Conservation (phyloP, 2,329 filamentous ascomycete species). For the Lachnellula arida region DNA sequence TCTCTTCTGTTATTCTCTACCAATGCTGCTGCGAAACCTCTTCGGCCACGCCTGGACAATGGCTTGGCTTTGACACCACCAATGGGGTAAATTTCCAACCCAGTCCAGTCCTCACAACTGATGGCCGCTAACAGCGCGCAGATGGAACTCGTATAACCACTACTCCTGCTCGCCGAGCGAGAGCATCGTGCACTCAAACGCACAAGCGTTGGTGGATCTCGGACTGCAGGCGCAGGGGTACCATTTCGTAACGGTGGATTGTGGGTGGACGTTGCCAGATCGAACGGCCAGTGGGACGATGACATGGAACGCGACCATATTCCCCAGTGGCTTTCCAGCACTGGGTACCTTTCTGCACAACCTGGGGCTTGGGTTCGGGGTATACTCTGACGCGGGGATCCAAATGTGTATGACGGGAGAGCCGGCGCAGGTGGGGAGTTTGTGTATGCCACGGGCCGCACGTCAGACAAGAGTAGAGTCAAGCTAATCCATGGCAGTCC, state of each 20-base stretch:
- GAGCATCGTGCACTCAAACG: constrained; percentile 41
- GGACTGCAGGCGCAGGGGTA: constrained; percentile 43
- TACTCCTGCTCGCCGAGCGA: constrained; percentile 44
- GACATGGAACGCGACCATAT: constrained; percentile 38
- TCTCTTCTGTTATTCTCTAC: background rate
- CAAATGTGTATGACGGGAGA: constrained; percentile 29
- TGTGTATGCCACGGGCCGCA: constrained; percentile 24
- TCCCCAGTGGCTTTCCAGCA: constrained; percentile 39
- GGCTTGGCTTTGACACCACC: constrained; percentile 24
- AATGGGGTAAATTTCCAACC: constrained; percentile 16
- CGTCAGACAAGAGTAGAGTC: background rate
- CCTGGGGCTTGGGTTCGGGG: constrained; percentile 38
- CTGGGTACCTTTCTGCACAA: constrained; percentile 39
- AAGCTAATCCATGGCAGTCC: constrained; percentile 8
- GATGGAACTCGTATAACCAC: constrained; percentile 48
- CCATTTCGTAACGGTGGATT: constrained; percentile 46
- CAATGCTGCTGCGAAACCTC: background rate
- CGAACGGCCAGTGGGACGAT: constrained; percentile 34
- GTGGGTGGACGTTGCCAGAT: constrained; percentile 42
- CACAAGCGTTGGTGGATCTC: constrained; percentile 42
- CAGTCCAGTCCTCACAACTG: background rate
- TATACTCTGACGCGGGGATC: constrained; percentile 38
- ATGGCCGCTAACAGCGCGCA: background rate
- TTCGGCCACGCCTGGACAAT: constrained; percentile 19
- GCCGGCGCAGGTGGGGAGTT: constrained; percentile 23